Evolutionary conservation across 2,329 filamentous ascomycete species (phyloP).

Genomic region (Fusarium burgessii): DNA sequence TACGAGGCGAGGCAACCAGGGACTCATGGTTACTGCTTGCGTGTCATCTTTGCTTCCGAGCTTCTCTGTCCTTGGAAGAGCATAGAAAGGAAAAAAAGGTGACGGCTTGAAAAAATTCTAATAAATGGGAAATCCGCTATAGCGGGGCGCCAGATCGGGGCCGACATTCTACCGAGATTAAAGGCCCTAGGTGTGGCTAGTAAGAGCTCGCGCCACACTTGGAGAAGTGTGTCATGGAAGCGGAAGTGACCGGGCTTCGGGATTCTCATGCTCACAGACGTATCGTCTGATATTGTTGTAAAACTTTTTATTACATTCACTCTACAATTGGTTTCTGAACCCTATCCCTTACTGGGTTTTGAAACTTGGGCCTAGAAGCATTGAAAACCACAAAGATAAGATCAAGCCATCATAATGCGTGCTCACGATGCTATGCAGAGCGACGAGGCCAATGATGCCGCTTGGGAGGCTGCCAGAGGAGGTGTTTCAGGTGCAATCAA

Average conservation of each 20-base stretch:
- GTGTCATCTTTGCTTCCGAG: constrained; percentile 50
- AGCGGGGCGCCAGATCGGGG: constrained; percentile 38
- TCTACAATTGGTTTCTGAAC: not conserved
- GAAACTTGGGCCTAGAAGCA: not conserved
- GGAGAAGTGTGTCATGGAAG: constrained; percentile 34
- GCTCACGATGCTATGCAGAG: constrained; percentile 66
- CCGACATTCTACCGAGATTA: constrained; percentile 29
- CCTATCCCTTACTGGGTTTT: too few species aligned
- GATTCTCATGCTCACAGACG: constrained; percentile 17
- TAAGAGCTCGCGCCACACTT: constrained; percentile 23
- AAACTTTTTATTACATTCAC: constrained; percentile 3
- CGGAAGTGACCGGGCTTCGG: constrained; percentile 33
- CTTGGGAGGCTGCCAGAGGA: constrained; percentile 77
- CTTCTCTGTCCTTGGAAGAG: constrained; percentile 39
- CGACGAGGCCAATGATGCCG: constrained; percentile 75
- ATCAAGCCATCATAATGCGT: constrained; percentile 38
- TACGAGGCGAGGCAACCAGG: constrained; percentile 46
- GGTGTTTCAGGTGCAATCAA: constrained; percentile 75
- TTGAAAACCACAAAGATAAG: not conserved
- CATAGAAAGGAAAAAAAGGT: constrained; percentile 36
- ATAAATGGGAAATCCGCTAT: constrained; percentile 43
- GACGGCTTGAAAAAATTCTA: constrained; percentile 37
- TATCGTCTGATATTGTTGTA: constrained; percentile 31
- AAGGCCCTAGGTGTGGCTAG: constrained; percentile 23
- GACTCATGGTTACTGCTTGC: constrained; percentile 52